phyloP scores from a whole-genome alignment of 2,329 filamentous ascomycete genomes.

The Parafenestella ontariensis region DNA sequence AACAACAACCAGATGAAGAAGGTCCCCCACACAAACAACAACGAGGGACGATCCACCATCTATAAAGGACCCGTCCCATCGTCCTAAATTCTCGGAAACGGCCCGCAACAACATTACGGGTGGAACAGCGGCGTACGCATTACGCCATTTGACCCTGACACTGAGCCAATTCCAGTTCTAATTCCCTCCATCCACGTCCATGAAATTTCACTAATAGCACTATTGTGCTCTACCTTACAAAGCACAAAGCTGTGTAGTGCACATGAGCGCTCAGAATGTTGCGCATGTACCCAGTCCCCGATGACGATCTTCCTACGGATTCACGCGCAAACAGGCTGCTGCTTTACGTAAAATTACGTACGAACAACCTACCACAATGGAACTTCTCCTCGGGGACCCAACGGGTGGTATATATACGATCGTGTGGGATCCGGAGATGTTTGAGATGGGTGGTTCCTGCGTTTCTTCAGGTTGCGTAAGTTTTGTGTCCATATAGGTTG shows the following conservation, averaged over 20 bases:
- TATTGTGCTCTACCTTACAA: not conserved
- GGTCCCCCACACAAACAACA: not conserved
- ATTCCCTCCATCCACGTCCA: not conserved
- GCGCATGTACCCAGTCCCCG: not conserved
- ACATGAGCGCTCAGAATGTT: not conserved
- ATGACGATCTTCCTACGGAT: not conserved
- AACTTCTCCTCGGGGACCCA: constrained; percentile 35
- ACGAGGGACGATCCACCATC: not conserved
- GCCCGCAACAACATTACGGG: not conserved
- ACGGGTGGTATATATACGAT: constrained; percentile 8
- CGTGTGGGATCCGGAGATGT: constrained; percentile 1
- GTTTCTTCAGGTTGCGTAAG: not conserved
- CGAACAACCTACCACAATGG: constrained; percentile 14
- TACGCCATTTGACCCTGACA: too few species aligned
- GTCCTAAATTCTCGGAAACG: not conserved
- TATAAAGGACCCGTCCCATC: not conserved
- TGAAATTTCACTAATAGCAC: not conserved
- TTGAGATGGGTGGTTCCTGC: not conserved
- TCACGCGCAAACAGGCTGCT: not conserved
- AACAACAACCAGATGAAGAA: not conserved
- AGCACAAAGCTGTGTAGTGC: too few species aligned
- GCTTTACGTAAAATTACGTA: constrained; percentile 40
- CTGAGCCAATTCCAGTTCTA: too few species aligned
- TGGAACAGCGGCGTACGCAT: not conserved
- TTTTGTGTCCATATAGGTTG: not conserved